Percentiles rank a stretch among this genome's conserved stretches.
Conservation (phyloP, 441 rosid genomes). For the Pelargonium citronellum region DNA sequence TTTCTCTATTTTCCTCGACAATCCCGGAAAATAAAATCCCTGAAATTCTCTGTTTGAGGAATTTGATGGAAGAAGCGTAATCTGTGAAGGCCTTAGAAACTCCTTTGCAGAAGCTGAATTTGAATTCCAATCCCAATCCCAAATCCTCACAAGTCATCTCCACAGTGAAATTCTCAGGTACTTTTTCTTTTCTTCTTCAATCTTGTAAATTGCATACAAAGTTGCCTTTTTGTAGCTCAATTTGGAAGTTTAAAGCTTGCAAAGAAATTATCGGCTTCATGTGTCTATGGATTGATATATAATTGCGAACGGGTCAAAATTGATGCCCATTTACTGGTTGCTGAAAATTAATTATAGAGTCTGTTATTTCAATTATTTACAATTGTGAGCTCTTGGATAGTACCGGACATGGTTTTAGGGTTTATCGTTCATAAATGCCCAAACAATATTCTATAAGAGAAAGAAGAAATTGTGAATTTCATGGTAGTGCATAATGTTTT, state of each 20-base stretch:
- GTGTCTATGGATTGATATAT: neutral
- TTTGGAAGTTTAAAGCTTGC: neutral
- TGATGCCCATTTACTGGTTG: conserved; percentile 1
- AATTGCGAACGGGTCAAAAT: neutral
- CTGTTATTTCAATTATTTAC: neutral
- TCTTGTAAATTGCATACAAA: neutral
- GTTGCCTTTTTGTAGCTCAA: neutral
- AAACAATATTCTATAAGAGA: neutral
- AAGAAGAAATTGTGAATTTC: neutral
- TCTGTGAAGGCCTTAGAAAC: conserved; percentile 25
- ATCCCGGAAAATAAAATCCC: neutral
- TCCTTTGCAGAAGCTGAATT: conserved; percentile 42
- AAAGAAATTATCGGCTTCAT: neutral
- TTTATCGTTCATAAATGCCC: neutral
- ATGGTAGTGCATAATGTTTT: neutral
- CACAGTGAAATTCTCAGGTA: conserved; percentile 36
- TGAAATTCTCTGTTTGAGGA: neutral
- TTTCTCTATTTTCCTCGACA: neutral
- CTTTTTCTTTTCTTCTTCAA: neutral
- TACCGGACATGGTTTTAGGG: neutral
- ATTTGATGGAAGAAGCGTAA: conserved; percentile 42
- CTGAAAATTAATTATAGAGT: neutral
- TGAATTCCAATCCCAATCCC: conserved; percentile 32
- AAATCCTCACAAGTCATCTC: conserved; percentile 20
- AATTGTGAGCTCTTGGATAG: neutral